A percentile compares a stretch with the other conserved stretches of the same genome.
phyloP scores from a whole-genome alignment of 441 rosid genomes.

The Syzygium syzygioides region DNA sequence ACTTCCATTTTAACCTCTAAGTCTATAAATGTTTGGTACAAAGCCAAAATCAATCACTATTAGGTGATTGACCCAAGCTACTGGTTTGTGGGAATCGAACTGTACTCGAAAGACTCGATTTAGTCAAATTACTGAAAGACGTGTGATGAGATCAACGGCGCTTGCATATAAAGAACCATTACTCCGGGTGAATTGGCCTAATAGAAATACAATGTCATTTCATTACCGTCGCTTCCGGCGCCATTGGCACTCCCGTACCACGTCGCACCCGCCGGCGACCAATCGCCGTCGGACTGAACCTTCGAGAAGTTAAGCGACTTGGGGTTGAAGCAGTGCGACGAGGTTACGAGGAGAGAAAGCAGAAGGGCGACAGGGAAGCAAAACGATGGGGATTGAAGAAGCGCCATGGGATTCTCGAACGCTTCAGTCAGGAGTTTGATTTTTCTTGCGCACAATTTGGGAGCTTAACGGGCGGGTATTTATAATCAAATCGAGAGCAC shows the following conservation, averaged over 20 bases:
- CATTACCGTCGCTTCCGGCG: constrained; percentile 57
- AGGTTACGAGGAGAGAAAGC: constrained; percentile 10
- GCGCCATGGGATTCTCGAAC: constrained; percentile 9
- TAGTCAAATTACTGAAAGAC: background rate
- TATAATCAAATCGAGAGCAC: background rate
- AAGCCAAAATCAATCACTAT: background rate
- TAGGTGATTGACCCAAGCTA: background rate
- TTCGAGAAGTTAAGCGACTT: constrained; percentile 35
- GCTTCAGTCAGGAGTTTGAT: background rate
- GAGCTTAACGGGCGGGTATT: background rate
- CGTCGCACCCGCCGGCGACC: constrained; percentile 64
- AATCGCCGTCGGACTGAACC: constrained; percentile 14
- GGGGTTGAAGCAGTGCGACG: constrained; percentile 37
- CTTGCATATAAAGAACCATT: background rate
- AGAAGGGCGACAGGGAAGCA: constrained; percentile 1
- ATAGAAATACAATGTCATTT: background rate
- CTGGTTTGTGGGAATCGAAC: background rate
- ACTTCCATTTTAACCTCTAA: background rate
- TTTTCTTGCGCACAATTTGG: background rate
- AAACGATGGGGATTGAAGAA: background rate
- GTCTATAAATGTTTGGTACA: background rate
- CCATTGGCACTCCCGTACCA: constrained; percentile 65
- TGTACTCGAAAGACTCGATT: background rate
- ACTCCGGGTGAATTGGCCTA: background rate
- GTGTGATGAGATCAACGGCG: background rate